phyloP scores from a whole-genome alignment of 257 asterid species.

The Cynanchum wilfordii region DNA sequence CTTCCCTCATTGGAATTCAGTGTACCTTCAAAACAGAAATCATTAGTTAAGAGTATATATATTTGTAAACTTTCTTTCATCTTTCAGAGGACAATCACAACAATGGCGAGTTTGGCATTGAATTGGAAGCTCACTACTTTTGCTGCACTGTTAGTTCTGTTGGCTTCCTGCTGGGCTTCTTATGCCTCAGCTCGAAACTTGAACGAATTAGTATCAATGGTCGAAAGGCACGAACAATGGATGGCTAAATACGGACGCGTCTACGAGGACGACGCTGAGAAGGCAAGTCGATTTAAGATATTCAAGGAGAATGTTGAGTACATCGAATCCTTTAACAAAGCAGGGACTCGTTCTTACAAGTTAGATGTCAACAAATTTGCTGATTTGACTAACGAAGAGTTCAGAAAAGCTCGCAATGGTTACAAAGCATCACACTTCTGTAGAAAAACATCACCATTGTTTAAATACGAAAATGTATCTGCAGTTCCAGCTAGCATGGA shows the following conservation, averaged over 20 bases:
- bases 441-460: not conserved
- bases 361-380: constrained; percentile 1
- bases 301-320: constrained; percentile 11
- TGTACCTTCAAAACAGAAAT: not conserved
- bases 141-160: not conserved
- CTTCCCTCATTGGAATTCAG: not conserved
- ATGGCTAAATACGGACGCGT: not conserved
- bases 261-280: not conserved
- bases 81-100: not conserved
- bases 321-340: constrained; percentile 10
- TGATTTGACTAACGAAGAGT: not conserved
- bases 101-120: not conserved
- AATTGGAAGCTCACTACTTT: not conserved
- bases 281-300: constrained; percentile 9
- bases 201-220: not conserved
- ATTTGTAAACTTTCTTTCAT: no score
- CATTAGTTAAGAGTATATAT: no score
- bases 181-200: not conserved
- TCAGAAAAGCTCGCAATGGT: not conserved
- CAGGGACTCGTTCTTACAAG: no score
- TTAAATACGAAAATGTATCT: constrained; percentile 13
- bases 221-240: constrained; percentile 8
- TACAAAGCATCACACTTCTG: not conserved
- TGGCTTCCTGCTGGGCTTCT: not conserved
- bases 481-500: constrained; percentile 18